Base-by-base conservation (phyloP, 768 basidiomycete species). In the Crepidotus variabilis region DNA sequence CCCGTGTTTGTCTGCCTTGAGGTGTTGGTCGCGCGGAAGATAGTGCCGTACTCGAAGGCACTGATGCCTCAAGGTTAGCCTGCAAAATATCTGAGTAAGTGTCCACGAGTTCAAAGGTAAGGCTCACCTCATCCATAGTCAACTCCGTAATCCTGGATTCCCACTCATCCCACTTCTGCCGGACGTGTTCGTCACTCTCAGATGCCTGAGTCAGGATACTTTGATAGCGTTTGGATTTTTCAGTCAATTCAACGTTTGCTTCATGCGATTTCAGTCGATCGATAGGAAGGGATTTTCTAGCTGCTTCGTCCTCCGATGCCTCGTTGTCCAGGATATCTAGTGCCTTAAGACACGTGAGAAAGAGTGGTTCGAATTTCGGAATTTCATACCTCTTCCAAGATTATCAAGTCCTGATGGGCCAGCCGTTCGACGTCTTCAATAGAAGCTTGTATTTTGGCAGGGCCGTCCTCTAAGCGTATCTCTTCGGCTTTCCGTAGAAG, bases 291-390 rank as follows among this genome's bases (percentile, higher is more conserved):
- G 80, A 79, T 59, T 79, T 78, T 14, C 87, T 83, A 28, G 83
- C 74, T 10, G 81, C 77, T 67, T 92, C 91, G 61, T 94, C 91
- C 65, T 92, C 90, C 13, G 88, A 88, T 14, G 89, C 90, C 70
- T 97, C 95, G 46, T 82, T 84, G 62, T 96, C 94, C n/a, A 99
- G 73, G 20, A 95, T 84, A 63, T 94, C 93, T 75, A 94, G 80
- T 0, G 92, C 85, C 94, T 97, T 56, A 9, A 35, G 35, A 52
- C 36, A 32, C 18, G 32, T 21, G 34, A 23, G 16, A 52, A 56
- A 36, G 51, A 35, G 47, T 23, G 16, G 51, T 35, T n/a, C 33
- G 34, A 28, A 20, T 20, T 24, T 33, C 50, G 28, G 50, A 24
- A 43, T 59, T 34, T 34, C 20, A 47, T 75, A 92, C 95, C 78